Evolutionary conservation across 768 basidiomycete genomes (phyloP).

Genomic region (Suillus lakei): DNA sequence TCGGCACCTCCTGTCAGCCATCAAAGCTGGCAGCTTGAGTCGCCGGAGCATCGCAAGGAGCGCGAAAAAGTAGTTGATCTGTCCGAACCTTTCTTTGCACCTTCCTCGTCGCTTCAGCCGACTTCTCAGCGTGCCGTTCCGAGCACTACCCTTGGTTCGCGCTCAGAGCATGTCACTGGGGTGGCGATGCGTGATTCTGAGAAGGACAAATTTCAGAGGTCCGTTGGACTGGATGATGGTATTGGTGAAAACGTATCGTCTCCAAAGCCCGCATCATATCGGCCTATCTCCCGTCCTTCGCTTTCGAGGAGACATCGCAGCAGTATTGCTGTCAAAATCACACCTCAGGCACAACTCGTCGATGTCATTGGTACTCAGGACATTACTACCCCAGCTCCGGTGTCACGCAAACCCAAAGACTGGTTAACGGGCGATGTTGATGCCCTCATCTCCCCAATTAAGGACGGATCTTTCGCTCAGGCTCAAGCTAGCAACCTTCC

Average conservation of each 20-base stretch:
- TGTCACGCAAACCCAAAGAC: constrained; percentile 49
- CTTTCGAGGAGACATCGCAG: constrained; percentile 54
- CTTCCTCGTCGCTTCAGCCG: constrained; percentile 27
- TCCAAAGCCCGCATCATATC: constrained; percentile 23
- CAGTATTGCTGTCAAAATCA: constrained; percentile 50
- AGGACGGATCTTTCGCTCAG: constrained; percentile 21
- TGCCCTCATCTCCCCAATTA: constrained; percentile 27
- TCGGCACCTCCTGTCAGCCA: constrained; percentile 23
- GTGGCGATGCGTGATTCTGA: constrained; percentile 50
- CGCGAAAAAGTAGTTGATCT: constrained; percentile 25
- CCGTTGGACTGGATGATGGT: constrained; percentile 20
- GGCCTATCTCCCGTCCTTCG: constrained; percentile 43
- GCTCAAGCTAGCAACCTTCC: constrained; percentile 15
- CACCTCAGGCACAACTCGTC: constrained; percentile 13
- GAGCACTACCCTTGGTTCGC: constrained; percentile 38
- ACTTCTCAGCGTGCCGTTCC: constrained; percentile 23
- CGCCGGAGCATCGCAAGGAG: constrained; percentile 3
- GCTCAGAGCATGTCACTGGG: constrained; percentile 63
- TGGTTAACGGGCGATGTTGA: constrained; percentile 79
- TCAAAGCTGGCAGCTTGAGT: constrained; percentile 22
- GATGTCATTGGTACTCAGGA: constrained; percentile 26
- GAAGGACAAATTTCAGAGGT: constrained; percentile 14
- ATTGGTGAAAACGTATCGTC: constrained; percentile 13
- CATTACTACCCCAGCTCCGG: constrained; percentile 12
- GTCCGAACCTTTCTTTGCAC: constrained; percentile 24